phyloP scores from a whole-genome alignment of 2,329 filamentous ascomycete genomes.

The Colletotrichum sublineola region DNA sequence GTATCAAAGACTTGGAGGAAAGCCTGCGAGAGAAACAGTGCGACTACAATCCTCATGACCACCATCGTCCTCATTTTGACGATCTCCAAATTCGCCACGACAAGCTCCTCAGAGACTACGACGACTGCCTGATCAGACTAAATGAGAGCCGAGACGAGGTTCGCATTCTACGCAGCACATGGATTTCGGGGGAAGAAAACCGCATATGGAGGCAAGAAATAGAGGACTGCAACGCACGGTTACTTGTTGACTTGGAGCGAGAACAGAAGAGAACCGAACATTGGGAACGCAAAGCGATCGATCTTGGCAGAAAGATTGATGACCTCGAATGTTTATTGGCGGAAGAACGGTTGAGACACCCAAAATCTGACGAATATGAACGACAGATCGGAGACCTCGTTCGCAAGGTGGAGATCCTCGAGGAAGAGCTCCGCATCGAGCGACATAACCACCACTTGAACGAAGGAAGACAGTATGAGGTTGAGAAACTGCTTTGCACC shows the following conservation, averaged over 20 bases:
- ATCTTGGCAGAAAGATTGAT: conserved; percentile 26
- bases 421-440: conserved; percentile 34
- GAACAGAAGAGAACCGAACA: conserved; percentile 96
- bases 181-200: conserved; percentile 28
- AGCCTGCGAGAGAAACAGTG: conserved; percentile 7
- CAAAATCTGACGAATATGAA: conserved; percentile 21
- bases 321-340: conserved; percentile 31
- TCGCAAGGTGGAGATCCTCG: conserved; percentile 35
- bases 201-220: conserved; percentile 33
- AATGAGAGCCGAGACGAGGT: conserved; percentile 31
- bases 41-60: neutral
- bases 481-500: conserved; percentile 29
- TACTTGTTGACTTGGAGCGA: conserved; percentile 83
- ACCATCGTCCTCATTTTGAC: conserved; percentile 13
- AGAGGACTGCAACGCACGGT: conserved; percentile 30
- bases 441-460: conserved; percentile 25
- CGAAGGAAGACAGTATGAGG: conserved; percentile 22
- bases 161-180: conserved; percentile 25
- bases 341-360: conserved; percentile 29
- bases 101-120: conserved; percentile 32
- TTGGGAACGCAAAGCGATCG: conserved; percentile 84
- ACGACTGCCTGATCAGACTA: conserved; percentile 13
- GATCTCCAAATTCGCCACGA: conserved; percentile 32
- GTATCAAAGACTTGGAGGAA: conserved; percentile 34
- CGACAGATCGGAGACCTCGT: conserved; percentile 34